Conservation (phyloP, 805 yeast species). For the Saturnispora gosingensis region DNA sequence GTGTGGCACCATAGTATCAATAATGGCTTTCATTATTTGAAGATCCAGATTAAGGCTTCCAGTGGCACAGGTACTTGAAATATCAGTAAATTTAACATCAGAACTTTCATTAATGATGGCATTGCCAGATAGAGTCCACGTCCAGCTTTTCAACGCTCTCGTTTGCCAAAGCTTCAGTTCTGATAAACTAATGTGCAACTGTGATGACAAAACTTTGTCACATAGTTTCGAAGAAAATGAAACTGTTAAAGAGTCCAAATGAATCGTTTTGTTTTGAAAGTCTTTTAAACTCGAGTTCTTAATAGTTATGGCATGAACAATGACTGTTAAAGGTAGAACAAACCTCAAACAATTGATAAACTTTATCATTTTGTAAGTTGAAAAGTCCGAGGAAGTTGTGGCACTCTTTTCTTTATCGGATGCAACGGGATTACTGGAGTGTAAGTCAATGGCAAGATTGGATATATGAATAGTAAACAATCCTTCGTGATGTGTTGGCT, state of each 20-base stretch:
- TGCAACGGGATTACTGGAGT: neutral
- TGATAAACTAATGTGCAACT: constrained; percentile 10
- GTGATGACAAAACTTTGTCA: neutral
- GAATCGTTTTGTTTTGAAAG: neutral
- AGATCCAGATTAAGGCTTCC: constrained; percentile 6
- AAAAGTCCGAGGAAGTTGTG: neutral
- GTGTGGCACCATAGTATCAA: neutral
- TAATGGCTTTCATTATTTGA: neutral
- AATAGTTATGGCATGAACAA: constrained; percentile 9
- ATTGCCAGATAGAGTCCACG: constrained; percentile 10
- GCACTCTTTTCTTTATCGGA: neutral
- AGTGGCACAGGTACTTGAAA: constrained; percentile 6
- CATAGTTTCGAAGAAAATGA: constrained; percentile 5
- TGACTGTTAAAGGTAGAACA: constrained; percentile 12
- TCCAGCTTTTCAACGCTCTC: constrained; percentile 3
- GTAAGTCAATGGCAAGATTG: constrained; percentile 2
- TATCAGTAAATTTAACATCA: neutral
- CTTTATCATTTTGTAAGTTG: neutral
- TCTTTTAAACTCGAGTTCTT: neutral
- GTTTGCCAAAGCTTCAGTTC: constrained; percentile 1
- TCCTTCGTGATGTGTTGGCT: constrained; percentile 14
- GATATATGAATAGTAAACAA: constrained; percentile 12
- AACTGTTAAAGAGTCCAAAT: constrained; percentile 11
- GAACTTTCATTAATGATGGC: neutral
- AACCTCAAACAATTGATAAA: constrained; percentile 6